phyloP scores from a whole-genome alignment of 176 grass and related monocot species.

The bread wheat (Triticum aestivum) region IWGSC_CS_RefSeq_v2.1 NC_057795.1:510148193-510148692 shows the following conservation, averaged over 20 bases:
- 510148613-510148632: not conserved
- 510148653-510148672: not conserved
- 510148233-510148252: constrained; percentile 86
- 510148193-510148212: constrained; percentile 60
- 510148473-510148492: constrained; percentile 35
- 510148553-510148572: constrained; percentile 18
- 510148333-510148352: not conserved
- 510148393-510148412: constrained; percentile 81
- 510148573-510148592: not conserved
- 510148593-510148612: not conserved
- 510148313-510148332: not conserved
- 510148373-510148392: not conserved
- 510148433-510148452: not conserved
- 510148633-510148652: not conserved
- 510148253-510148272: constrained; percentile 60
- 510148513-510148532: constrained; percentile 53
- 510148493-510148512: constrained; percentile 70
- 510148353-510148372: not conserved
- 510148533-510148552: constrained; percentile 16
- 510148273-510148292: constrained; percentile 77
- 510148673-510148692: not conserved
- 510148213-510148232: constrained; percentile 73
- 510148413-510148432: constrained; percentile 92
- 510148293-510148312: constrained; percentile 43
- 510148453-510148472: constrained; percentile 4